A percentile compares a stretch with the other conserved stretches of the same genome.
Evolutionary conservation across 2,329 filamentous ascomycete species (phyloP).

Genomic region (Colletotrichum ledebouriae): DNA sequence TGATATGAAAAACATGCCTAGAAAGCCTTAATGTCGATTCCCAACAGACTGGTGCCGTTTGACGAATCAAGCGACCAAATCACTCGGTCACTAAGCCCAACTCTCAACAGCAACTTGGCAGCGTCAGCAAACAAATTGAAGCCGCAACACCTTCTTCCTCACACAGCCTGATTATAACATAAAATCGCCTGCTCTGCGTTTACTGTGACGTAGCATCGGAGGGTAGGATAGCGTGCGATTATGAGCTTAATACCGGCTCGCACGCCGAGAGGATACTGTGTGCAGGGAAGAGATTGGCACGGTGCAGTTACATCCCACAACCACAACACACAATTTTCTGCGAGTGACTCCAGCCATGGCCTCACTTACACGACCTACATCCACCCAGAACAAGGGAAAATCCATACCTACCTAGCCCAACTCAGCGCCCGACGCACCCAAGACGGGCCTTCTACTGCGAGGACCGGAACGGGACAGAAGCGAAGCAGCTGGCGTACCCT

Average conservation of each 20-base stretch:
- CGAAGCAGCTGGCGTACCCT: neutral
- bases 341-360: neutral
- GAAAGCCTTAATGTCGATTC: neutral
- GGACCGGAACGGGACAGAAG: neutral
- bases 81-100: too few relatives aligned
- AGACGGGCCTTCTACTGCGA: conserved; percentile 3
- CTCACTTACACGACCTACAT: conserved; percentile 38
- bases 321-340: conserved; percentile 19
- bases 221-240: conserved; percentile 18
- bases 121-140: conserved; percentile 12
- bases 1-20: too few relatives aligned
- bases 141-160: conserved; percentile 6
- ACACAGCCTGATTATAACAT: conserved; percentile 11
- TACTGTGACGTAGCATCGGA: conserved; percentile 21
- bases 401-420: neutral
- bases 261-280: conserved; percentile 23
- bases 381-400: neutral
- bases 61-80: neutral
- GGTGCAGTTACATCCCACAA: conserved; percentile 25
- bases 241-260: conserved; percentile 32
- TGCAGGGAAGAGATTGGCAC: fast-evolving
- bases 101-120: neutral
- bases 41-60: neutral
- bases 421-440: conserved; percentile 13
- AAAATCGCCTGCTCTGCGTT: conserved; percentile 1